Conservation (phyloP, 768 basidiomycete species). For the Phaeolepiota aurea region DNA sequence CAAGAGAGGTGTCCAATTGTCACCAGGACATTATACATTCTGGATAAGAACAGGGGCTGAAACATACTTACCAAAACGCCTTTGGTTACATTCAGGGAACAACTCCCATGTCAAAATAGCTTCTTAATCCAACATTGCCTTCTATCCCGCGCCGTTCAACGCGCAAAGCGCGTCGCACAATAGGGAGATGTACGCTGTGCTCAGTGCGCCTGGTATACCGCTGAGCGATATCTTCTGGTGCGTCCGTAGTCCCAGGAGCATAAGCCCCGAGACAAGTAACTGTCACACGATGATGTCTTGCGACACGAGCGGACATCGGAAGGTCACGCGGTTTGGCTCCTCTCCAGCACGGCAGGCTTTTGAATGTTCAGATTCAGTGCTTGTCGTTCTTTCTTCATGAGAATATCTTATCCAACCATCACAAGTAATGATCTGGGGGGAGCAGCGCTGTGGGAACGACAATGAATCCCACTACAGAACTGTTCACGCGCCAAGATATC, state of each 20-base stretch:
- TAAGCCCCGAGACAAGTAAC: not conserved
- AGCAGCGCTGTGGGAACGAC: not conserved
- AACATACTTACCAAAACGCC: constrained; percentile 1
- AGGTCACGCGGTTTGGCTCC: not conserved
- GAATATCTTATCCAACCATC: not conserved
- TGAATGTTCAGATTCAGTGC: no score
- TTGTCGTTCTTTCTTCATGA: no score
- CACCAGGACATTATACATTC: constrained; percentile 57
- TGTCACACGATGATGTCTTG: not conserved
- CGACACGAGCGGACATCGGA: not conserved
- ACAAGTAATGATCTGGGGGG: not conserved
- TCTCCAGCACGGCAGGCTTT: no score
- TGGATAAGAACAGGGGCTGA: constrained; percentile 15
- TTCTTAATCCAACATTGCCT: constrained; percentile 46
- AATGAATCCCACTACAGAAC: no score
- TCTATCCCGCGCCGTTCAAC: constrained; percentile 21
- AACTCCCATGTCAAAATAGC: constrained; percentile 55
- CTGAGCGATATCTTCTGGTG: constrained; percentile 15
- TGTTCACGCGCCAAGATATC: no score
- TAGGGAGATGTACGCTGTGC: constrained; percentile 28
- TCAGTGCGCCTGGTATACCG: constrained; percentile 19
- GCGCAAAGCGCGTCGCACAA: constrained; percentile 14
- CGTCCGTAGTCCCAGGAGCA: not conserved
- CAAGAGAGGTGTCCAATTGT: constrained; percentile 42
- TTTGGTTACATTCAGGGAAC: not conserved